Conservation (phyloP, 129 eudicot species). For the Artemisia argyi region DNA sequence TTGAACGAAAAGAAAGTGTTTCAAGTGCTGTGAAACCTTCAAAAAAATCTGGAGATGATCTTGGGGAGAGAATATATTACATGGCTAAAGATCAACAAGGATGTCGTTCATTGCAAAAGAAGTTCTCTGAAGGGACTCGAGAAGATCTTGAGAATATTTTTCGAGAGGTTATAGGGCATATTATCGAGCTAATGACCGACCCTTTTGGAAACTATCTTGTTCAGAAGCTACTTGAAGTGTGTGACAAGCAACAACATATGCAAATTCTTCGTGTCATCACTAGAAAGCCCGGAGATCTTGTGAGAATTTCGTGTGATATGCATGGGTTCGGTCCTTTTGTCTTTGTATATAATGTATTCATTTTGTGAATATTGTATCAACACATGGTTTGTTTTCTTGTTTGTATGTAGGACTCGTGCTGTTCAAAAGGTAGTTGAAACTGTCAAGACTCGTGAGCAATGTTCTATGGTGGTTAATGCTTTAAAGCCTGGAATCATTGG, state of each 20-base stretch:
- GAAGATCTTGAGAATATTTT: slow-evolving; percentile 50
- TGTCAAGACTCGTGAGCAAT: slow-evolving; percentile 52
- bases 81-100: slow-evolving; percentile 69
- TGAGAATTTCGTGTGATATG: slow-evolving; percentile 58
- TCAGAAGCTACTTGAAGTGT: slow-evolving; percentile 60
- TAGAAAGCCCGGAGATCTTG: slow-evolving; percentile 54
- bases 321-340: slow-evolving; percentile 43
- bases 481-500: slow-evolving; percentile 56
- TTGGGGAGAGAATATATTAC: slow-evolving; percentile 39
- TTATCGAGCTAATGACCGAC: slow-evolving; percentile 56
- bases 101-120: slow-evolving; percentile 53
- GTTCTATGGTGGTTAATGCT: slow-evolving; percentile 47
- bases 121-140: slow-evolving; percentile 48
- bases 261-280: slow-evolving; percentile 52
- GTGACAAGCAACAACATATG: slow-evolving; percentile 49
- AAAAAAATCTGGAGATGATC: slow-evolving; percentile 35
- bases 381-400: background rate
- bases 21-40: slow-evolving; percentile 27
- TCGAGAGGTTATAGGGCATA: slow-evolving; percentile 46
- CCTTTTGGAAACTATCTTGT: slow-evolving; percentile 65
- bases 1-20: slow-evolving; percentile 44
- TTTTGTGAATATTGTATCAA: background rate
- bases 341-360: background rate
- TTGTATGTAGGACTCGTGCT: slow-evolving; percentile 49
- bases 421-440: slow-evolving; percentile 62